Percentiles rank a stretch among this genome's conserved stretches.
phyloP scores from a whole-genome alignment of 179 eudicot genomes.

The Sideroxylon spinosum region DNA sequence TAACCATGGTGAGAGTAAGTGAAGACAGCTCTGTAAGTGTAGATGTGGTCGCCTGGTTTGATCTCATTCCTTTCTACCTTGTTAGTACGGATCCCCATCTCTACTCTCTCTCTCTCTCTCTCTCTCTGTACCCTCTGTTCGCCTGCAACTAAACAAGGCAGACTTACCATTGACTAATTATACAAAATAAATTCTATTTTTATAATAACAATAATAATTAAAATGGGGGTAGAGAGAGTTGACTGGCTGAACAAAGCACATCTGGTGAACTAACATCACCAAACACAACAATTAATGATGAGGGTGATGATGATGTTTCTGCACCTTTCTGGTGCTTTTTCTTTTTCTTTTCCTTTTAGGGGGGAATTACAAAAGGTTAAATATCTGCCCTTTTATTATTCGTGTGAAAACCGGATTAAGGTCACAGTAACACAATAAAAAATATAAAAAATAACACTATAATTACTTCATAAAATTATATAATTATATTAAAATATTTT shows the following conservation, averaged over 20 bases:
- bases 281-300: not conserved
- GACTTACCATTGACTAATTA: conserved; percentile 1
- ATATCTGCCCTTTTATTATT: too few relatives aligned
- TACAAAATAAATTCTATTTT: not conserved
- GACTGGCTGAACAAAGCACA: conserved; percentile 25
- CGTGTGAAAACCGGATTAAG: too few relatives aligned
- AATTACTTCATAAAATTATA: too few relatives aligned
- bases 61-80: conserved; percentile 68
- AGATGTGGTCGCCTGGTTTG: conserved; percentile 82
- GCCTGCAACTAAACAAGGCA: not conserved
- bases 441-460: too few relatives aligned
- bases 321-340: too few relatives aligned
- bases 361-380: too few relatives aligned
- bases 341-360: too few relatives aligned
- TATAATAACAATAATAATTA: not conserved
- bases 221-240: conserved; percentile 18
- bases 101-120: not conserved
- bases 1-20: conserved; percentile 87
- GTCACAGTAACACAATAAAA: too few relatives aligned
- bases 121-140: not conserved
- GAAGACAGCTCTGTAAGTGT: conserved; percentile 88
- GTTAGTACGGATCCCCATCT: conserved; percentile 50
- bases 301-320: not conserved
- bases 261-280: conserved; percentile 25
- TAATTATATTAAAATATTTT: too few relatives aligned